phyloP scores from a whole-genome alignment of 768 basidiomycete genomes.

The Mycena leptocephala region DNA sequence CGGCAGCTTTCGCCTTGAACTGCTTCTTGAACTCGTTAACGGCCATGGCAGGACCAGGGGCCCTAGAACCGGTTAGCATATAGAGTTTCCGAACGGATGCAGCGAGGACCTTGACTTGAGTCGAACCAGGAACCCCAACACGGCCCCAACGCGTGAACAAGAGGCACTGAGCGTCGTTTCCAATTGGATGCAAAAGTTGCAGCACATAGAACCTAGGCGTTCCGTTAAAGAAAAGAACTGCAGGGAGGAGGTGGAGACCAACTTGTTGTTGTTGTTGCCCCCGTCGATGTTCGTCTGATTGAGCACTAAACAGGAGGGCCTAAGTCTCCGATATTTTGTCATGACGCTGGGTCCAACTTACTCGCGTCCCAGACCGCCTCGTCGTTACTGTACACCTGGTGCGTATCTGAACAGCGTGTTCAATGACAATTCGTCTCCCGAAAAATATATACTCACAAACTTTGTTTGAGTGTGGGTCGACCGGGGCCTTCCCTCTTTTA shows the following conservation, averaged over 20 bases:
- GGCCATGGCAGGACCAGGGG: constrained; percentile 59
- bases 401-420: constrained; percentile 54
- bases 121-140: constrained; percentile 70
- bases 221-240: not conserved
- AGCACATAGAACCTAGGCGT: constrained; percentile 69
- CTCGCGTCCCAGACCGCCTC: constrained; percentile 70
- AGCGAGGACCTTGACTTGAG: constrained; percentile 61
- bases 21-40: constrained; percentile 73
- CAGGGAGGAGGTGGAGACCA: constrained; percentile 7
- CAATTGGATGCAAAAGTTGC: constrained; percentile 68
- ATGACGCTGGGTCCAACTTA: not conserved
- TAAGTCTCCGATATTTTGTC: not conserved
- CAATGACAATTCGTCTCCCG: not conserved
- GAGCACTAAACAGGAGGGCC: constrained; percentile 52
- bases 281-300: constrained; percentile 72
- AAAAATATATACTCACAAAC: constrained; percentile 58
- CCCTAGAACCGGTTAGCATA: constrained; percentile 53
- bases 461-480: constrained; percentile 63
- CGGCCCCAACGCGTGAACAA: constrained; percentile 76
- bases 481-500: constrained; percentile 71
- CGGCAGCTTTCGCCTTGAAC: constrained; percentile 69
- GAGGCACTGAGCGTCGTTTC: constrained; percentile 50
- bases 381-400: constrained; percentile 63
- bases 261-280: constrained; percentile 65
- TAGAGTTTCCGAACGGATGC: not conserved